Conservation (phyloP, 306 rosid species). For the Cajanus cajan region DNA sequence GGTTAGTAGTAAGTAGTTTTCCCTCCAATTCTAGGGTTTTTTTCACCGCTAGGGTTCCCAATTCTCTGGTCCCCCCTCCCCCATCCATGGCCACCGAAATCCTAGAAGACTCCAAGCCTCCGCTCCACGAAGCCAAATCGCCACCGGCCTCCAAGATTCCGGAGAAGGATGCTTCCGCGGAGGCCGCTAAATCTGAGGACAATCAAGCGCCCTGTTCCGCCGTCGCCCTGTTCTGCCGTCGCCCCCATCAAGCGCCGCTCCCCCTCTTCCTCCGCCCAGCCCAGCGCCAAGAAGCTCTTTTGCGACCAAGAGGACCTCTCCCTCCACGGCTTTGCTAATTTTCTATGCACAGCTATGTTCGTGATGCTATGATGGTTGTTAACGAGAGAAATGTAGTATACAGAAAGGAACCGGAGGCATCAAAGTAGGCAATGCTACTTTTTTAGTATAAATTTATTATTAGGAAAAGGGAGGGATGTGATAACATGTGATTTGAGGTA, state of each 20-base stretch:
- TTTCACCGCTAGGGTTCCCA: constrained; percentile 40
- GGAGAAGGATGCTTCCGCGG: neutral
- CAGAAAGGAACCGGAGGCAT: constrained; percentile 41
- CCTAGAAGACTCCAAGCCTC: constrained; percentile 62
- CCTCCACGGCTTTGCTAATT: no score
- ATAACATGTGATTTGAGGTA: constrained; percentile 10
- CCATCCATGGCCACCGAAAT: constrained; percentile 67
- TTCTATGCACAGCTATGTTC: no score
- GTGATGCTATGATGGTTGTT: constrained; percentile 66
- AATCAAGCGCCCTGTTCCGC: no score
- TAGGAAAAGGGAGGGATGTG: constrained; percentile 22
- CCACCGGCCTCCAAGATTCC: neutral
- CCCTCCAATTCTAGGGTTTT: constrained; percentile 40
- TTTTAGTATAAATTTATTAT: constrained; percentile 15
- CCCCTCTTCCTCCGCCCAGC: no score
- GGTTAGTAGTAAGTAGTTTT: neutral
- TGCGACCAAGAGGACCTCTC: no score
- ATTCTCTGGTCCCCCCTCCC: neutral
- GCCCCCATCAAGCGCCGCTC: no score
- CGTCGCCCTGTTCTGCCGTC: no score
- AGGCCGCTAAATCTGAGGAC: constrained; percentile 8
- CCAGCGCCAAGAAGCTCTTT: no score
- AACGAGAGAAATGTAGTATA: constrained; percentile 48
- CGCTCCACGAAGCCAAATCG: constrained; percentile 14
- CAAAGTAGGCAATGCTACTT: constrained; percentile 55